phyloP scores from a whole-genome alignment of 2,329 filamentous ascomycete genomes.

The Pleomassaria siparia region DNA sequence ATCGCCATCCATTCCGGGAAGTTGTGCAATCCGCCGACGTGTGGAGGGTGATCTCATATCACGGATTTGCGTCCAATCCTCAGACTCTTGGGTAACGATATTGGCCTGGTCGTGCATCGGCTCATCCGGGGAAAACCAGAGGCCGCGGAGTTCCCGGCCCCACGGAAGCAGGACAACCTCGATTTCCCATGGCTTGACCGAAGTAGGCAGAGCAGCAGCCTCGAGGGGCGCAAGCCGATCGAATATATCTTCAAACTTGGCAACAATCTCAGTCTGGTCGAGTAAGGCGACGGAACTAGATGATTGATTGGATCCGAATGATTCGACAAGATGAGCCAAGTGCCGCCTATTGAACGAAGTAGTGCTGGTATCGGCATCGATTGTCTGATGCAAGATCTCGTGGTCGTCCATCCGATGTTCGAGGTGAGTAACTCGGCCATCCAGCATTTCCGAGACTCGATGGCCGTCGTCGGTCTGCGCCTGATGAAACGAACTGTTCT shows the following conservation, averaged over 20 bases:
- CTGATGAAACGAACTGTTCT: slow-evolving; percentile 70
- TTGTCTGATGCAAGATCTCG: slow-evolving; percentile 36
- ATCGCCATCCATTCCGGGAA: slow-evolving; percentile 20
- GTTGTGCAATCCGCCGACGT: background rate
- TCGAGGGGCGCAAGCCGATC: slow-evolving; percentile 57
- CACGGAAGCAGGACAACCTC: slow-evolving; percentile 78
- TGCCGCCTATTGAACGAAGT: slow-evolving; percentile 29
- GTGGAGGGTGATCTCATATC: slow-evolving; percentile 6
- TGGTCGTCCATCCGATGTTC: slow-evolving; percentile 56
- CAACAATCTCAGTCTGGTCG: slow-evolving; percentile 43
- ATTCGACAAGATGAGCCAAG: slow-evolving; percentile 36
- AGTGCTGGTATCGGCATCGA: slow-evolving; percentile 33
- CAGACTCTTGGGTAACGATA: slow-evolving; percentile 44
- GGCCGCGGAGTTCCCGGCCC: slow-evolving; percentile 54
- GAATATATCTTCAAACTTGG: slow-evolving; percentile 52
- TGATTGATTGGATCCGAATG: slow-evolving; percentile 46
- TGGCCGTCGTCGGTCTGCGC: slow-evolving; percentile 68
- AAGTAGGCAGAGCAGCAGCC: slow-evolving; percentile 60
- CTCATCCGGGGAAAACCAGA: slow-evolving; percentile 53
- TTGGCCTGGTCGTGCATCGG: slow-evolving; percentile 39
- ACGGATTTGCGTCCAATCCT: slow-evolving; percentile 50
- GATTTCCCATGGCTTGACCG: slow-evolving; percentile 67
- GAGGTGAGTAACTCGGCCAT: slow-evolving; percentile 68
- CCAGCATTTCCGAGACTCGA: slow-evolving; percentile 66
- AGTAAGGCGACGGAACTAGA: slow-evolving; percentile 39